These are phyloP conservation scores for Fraxinus ornus DNA, from an alignment of 305 asterid genomes.

Conservation along the genomic window DNA sequence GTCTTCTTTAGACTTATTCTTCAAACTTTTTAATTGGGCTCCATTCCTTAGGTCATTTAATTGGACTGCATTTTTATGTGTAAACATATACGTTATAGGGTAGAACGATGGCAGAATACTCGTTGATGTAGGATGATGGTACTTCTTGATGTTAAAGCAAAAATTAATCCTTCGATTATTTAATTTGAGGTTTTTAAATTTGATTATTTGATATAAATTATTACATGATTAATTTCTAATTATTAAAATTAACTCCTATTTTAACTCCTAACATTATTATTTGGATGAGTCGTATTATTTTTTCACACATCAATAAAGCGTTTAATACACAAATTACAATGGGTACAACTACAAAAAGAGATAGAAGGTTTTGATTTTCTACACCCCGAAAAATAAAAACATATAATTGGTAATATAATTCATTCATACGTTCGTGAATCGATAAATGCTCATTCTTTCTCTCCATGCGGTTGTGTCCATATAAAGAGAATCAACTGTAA, in stretches of 20 bases:
- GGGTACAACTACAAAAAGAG: neutral
- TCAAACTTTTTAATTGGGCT: no score
- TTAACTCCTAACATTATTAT: neutral
- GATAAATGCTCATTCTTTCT: neutral
- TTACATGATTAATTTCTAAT: neutral
- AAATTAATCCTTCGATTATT: neutral
- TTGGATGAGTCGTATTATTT: neutral
- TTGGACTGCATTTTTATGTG: no score
- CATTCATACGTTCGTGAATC: neutral
- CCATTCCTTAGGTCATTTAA: no score
- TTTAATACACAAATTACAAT: no score
- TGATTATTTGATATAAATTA: neutral
- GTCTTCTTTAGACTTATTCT: no score
- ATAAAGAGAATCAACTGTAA: no score
- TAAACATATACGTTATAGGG: no score
- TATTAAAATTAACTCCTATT: neutral
- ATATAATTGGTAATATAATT: neutral
- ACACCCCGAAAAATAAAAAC: neutral
- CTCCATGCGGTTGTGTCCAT: neutral
- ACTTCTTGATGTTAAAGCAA: neutral
- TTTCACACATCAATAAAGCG: no score
- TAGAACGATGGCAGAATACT: no score
- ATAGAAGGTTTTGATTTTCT: neutral
- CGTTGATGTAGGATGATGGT: no score
- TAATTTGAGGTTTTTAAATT: neutral